These are phyloP conservation scores for Puccinia coronata DNA, from an alignment of 1,284 basidiomycete genomes.

Conservation along the genomic window DNA sequence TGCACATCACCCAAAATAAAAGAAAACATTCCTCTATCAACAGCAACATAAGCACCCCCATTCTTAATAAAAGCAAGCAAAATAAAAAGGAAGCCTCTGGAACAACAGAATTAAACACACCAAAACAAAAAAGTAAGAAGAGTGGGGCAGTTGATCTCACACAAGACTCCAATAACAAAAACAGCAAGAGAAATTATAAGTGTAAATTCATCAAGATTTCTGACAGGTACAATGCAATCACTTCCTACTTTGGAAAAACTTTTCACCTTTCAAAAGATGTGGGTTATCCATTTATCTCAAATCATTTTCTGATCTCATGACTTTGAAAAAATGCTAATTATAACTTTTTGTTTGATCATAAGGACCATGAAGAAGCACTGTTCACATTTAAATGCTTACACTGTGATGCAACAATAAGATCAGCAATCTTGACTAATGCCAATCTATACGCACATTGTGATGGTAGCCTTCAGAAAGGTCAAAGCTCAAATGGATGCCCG, in stretches of 20 bases:
- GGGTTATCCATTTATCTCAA: no score
- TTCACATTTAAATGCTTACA: background rate
- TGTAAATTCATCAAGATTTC: background rate
- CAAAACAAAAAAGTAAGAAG: no score
- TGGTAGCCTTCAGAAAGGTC: background rate
- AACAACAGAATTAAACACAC: no score
- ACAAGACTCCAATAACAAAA: background rate
- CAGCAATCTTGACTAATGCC: background rate
- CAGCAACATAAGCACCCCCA: no score
- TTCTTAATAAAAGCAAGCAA: no score
- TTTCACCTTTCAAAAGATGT: background rate
- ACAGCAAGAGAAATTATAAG: background rate
- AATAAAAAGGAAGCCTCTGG: no score
- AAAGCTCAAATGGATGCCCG: background rate
- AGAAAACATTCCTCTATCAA: no score
- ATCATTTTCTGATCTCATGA: background rate
- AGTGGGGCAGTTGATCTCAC: background rate
- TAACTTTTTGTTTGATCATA: background rate
- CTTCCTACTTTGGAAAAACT: background rate
- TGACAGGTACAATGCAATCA: background rate
- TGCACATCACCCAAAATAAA: no score
- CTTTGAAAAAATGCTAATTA: background rate
- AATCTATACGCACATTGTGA: background rate
- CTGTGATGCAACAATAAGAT: background rate
- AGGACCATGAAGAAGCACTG: background rate